Percentiles rank a stretch among this genome's conserved stretches.
Conservation (phyloP, 2,329 filamentous ascomycete species). For the Stagonosporopsis chrysanthemi region DNA sequence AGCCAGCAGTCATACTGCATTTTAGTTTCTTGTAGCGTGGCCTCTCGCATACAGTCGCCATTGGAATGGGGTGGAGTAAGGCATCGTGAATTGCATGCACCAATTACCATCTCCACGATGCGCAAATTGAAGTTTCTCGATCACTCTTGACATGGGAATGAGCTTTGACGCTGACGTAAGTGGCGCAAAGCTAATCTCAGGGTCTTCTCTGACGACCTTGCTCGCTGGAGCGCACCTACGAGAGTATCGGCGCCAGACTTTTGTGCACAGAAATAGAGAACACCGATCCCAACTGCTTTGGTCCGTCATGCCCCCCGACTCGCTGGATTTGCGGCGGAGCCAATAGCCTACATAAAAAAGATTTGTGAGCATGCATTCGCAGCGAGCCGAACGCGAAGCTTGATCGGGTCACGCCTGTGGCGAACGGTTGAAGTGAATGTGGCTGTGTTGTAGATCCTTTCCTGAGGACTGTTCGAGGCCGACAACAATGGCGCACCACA, state of each 20-base stretch:
- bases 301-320: background rate
- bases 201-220: constrained; percentile 1
- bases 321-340: background rate
- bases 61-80: background rate
- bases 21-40: background rate
- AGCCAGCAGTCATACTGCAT: background rate
- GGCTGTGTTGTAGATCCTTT: constrained; percentile 30
- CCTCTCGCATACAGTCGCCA: background rate
- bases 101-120: constrained; percentile 22
- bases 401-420: constrained; percentile 16
- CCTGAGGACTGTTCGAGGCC: constrained; percentile 1
- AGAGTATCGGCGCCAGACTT: background rate
- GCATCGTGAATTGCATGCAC: constrained; percentile 14
- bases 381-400: constrained; percentile 3
- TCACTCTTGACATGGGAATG: constrained; percentile 24
- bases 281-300: background rate
- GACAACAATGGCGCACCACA: background rate
- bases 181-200: constrained; percentile 21
- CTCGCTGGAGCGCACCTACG: background rate
- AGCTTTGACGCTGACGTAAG: constrained; percentile 27
- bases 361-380: background rate
- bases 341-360: background rate
- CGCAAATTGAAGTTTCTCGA: constrained; percentile 20
- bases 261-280: background rate
- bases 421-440: constrained; percentile 9